Evolutionary conservation across 1,284 basidiomycete genomes (phyloP).

Genomic region (Naganishia cerealis): DNA sequence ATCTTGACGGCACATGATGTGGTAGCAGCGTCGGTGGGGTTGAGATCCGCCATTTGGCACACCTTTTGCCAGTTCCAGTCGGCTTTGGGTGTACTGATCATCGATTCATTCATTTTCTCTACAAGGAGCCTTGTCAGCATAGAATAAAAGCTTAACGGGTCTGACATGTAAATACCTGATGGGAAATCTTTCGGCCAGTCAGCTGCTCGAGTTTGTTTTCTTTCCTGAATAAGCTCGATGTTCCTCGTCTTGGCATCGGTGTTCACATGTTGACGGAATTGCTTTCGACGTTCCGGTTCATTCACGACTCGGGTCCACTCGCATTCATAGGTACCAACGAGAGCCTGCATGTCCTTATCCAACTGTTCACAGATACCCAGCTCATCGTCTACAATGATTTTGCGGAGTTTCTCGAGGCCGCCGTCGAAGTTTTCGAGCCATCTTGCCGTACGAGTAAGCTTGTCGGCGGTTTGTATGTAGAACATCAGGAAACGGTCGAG

Average conservation of each 20-base stretch:
- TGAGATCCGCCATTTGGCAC: conserved; percentile 60
- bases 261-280: conserved; percentile 70
- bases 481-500: conserved; percentile 71
- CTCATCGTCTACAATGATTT: conserved; percentile 71
- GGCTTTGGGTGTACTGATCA: conserved; percentile 53
- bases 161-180: conserved; percentile 56
- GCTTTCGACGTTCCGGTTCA: conserved; percentile 60
- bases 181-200: conserved; percentile 67
- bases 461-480: conserved; percentile 72
- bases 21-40: conserved; percentile 57
- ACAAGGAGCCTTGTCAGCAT: conserved; percentile 3
- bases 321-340: conserved; percentile 68
- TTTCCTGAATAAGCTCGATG: conserved; percentile 64
- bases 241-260: conserved; percentile 61
- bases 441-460: conserved; percentile 67
- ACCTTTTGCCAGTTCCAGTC: conserved; percentile 66
- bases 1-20: conserved; percentile 65
- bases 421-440: conserved; percentile 74
- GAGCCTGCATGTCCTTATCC: conserved; percentile 67
- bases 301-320: conserved; percentile 71
- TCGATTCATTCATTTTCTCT: conserved; percentile 37
- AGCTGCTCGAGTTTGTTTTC: conserved; percentile 67
- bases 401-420: conserved; percentile 67
- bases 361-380: conserved; percentile 72
- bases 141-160: not conserved